Base-by-base conservation (phyloP, 345 rosid genomes). In the Lumnitzera racemosa region DNA sequence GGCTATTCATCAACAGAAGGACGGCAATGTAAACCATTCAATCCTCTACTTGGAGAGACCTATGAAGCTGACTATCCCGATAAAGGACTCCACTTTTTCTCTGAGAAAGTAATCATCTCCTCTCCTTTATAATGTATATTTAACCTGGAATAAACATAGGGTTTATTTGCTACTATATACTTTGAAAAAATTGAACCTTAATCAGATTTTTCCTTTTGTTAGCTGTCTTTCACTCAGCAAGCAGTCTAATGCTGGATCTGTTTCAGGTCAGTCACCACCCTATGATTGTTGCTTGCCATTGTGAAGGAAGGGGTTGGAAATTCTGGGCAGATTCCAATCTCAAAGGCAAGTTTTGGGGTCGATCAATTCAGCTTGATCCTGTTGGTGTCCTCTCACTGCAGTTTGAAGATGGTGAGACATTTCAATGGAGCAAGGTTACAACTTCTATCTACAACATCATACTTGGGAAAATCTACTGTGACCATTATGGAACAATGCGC, bases 1-100 rank as follows among this genome's bases (percentile, higher is more conserved):
- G 96, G 97, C 53, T 95, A 95, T 78, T 90, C 99, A 53, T 95
- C 96, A 59, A 94, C 99, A 14, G 96, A 90, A 82, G 99, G 99
- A 47, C 78, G 97, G 66, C 97, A 94, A 67, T 94, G 99, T 74
- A 94, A 94, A 61, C 96, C 99, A 55, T 94, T 94, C 71, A 94
- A 94, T 70, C 99, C 99, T 70, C 88, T 95, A 15, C 95, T 95
- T 49, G 97, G 99, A 5, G 97, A 95, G 77, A 95, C 99, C 31
- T 95, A 90, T 48, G 99, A 95, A 69, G 99, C 97, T 72, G 95
- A 95, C 75, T 90, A 95, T 64, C 95, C 99, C 13, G 99, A 94
- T 75, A 94, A 90, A 86, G 99, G 99, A 61, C 90, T 88, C 64
- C 88, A 76, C 23, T 94, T 94, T 67, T 90, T 94, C 76, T 86